These are phyloP conservation scores for Penicillium silybi DNA, from an alignment of 495 filamentous ascomycete genomes.

Conservation along the genomic window DNA sequence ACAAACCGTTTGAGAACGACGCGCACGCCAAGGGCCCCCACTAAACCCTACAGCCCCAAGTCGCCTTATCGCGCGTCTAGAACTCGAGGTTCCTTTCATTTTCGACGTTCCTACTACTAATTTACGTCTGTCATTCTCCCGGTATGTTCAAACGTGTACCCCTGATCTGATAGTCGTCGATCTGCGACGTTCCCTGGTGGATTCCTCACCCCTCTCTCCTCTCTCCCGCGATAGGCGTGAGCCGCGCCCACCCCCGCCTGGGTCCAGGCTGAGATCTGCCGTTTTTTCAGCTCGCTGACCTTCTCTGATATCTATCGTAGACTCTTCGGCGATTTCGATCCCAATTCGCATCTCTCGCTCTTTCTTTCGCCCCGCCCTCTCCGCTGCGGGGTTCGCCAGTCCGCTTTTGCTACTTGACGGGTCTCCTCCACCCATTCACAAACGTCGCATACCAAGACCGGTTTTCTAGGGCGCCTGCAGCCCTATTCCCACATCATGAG, in stretches of 20 bases:
- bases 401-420: slow-evolving; percentile 15
- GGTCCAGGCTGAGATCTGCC: slow-evolving; percentile 11
- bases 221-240: background rate
- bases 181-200: background rate
- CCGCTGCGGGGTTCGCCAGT: slow-evolving; percentile 18
- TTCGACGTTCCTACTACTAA: background rate
- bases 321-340: background rate
- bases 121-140: background rate
- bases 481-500: slow-evolving; percentile 28
- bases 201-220: background rate
- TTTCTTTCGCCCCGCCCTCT: slow-evolving; percentile 1
- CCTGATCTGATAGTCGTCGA: background rate
- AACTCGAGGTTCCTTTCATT: slow-evolving; percentile 5
- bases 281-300: slow-evolving; percentile 3
- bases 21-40: slow-evolving; percentile 16
- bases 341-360: background rate
- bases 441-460: slow-evolving; percentile 10
- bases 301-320: background rate
- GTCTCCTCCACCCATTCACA: slow-evolving; percentile 8
- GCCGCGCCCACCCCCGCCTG: slow-evolving; percentile 6
- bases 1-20: background rate
- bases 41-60: slow-evolving; percentile 21
- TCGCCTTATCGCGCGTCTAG: slow-evolving; percentile 19
- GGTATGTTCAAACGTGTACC: background rate
- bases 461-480: slow-evolving; percentile 11